Base-by-base conservation (phyloP, 148 eudicot species). In the Rheum nobile region DNA sequence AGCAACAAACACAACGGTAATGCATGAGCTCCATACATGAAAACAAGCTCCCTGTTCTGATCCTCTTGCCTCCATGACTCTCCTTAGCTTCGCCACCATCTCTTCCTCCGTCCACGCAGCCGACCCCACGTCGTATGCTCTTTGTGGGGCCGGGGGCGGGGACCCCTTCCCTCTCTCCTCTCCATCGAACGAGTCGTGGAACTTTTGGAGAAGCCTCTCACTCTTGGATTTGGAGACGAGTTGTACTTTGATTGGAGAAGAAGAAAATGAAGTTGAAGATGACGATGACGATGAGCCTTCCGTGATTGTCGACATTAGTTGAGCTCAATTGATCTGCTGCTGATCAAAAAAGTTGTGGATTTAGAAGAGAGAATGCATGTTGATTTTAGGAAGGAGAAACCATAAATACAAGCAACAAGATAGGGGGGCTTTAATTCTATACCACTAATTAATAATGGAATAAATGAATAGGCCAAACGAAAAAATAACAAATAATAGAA, bases 151-250 rank as follows among this genome's bases (percentile, higher is more conserved):
- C 21, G 10, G 70, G 14, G 87, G 85, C 9, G 91, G 87, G 2
- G 88, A 85, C 91, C 88, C 84, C 4, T 80, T 37, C 16, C 83
- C 91, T 38, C 82, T 85, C 59, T 82, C 75, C 37, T 83, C 75
- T 46, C 79, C 85, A 54, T 87, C 88, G 22, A 83, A 85, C 8
- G 88, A 72, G 63, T 87, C 88, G 21, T 72, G 79, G 79, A 85
- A 87, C 74, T 87, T 87, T 52, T 71, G 69, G 21, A 87, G 81
- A 29, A 87, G 85, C 37, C 85, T 75, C 46, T 83, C 85, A 8
- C 84, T 83, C 54, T 85, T 83, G 17, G 87, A 80, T 47, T 82
- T 82, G 12, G 91, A 84, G 12, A 87, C 88, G 14, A 77, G 65
- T 71, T 83, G 86, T 13, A 85, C 52, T 67, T 67, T 80, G 13